Evolutionary conservation across 352 stramenopile species (phyloP).

Genomic region (Phytopythium cucurbitacearum): DNA sequence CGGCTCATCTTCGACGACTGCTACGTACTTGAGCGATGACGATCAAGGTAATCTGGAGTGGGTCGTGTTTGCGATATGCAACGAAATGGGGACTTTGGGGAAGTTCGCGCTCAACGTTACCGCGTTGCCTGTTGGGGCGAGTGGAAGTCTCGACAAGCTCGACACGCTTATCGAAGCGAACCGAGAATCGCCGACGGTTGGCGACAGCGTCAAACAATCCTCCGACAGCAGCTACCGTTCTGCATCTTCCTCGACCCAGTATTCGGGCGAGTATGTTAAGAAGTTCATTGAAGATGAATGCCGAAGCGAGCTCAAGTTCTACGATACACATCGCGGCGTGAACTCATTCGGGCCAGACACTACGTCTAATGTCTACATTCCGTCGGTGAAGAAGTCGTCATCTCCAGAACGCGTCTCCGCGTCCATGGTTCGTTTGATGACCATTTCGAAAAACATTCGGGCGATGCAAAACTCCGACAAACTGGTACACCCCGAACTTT

Average conservation of each 20-base stretch:
- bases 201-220: constrained; percentile 5
- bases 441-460: constrained; percentile 21
- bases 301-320: constrained; percentile 49
- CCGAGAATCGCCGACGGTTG: constrained; percentile 17
- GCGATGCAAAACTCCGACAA: constrained; percentile 12
- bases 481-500: constrained; percentile 12
- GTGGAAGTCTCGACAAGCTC: constrained; percentile 67
- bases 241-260: not conserved
- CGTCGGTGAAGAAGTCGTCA: no score
- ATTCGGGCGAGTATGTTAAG: constrained; percentile 34
- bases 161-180: constrained; percentile 43
- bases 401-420: constrained; percentile 5
- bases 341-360: not conserved
- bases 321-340: constrained; percentile 17
- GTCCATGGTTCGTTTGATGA: constrained; percentile 20
- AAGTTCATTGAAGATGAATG: constrained; percentile 50
- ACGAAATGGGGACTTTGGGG: constrained; percentile 61
- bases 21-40: constrained; percentile 34
- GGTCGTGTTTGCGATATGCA: constrained; percentile 75
- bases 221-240: not conserved
- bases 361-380: not conserved
- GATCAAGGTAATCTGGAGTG: constrained; percentile 70
- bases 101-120: constrained; percentile 75
- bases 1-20: not conserved
- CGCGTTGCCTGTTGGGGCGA: constrained; percentile 46